Conservation (phyloP, 1,284 basidiomycete genomes). For the Lentinus polychrous region DNA sequence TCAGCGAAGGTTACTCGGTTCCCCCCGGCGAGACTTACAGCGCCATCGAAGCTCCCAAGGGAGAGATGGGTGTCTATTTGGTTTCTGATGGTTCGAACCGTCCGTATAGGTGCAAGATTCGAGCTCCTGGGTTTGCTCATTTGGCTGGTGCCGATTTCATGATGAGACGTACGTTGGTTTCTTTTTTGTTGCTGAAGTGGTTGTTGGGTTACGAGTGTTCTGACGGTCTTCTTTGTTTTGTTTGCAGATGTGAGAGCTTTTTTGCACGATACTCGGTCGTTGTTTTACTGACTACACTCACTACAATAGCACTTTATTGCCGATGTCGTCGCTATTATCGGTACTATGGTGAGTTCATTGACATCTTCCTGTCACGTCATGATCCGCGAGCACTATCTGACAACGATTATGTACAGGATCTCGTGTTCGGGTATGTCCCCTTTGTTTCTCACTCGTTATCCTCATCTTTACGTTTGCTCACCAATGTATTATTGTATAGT, state of each 20-base stretch:
- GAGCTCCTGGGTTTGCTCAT: conserved; percentile 91
- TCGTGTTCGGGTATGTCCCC: conserved; percentile 71
- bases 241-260: conserved; percentile 48
- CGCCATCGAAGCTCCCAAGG: conserved; percentile 98
- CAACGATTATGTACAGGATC: conserved; percentile 34
- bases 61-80: conserved; percentile 96
- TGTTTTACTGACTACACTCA: conserved; percentile 20
- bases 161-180: conserved; percentile 62
- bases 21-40: conserved; percentile 96
- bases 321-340: conserved; percentile 89
- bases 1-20: conserved; percentile 97
- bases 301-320: conserved; percentile 75
- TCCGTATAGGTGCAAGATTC: conserved; percentile 92
- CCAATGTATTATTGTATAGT: conserved; percentile 17
- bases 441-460: background rate
- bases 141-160: conserved; percentile 91
- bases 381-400: conserved; percentile 12
- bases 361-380: background rate
- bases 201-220: conserved; percentile 8
- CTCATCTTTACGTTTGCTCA: conserved; percentile 6
- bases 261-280: conserved; percentile 8
- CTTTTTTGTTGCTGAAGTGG: conserved; percentile 6
- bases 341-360: conserved; percentile 74
- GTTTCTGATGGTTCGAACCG: conserved; percentile 93
- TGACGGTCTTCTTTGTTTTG: no score